Evolutionary conservation across 2,329 filamentous ascomycete species (phyloP).

Genomic region (Hortaea sp.): DNA sequence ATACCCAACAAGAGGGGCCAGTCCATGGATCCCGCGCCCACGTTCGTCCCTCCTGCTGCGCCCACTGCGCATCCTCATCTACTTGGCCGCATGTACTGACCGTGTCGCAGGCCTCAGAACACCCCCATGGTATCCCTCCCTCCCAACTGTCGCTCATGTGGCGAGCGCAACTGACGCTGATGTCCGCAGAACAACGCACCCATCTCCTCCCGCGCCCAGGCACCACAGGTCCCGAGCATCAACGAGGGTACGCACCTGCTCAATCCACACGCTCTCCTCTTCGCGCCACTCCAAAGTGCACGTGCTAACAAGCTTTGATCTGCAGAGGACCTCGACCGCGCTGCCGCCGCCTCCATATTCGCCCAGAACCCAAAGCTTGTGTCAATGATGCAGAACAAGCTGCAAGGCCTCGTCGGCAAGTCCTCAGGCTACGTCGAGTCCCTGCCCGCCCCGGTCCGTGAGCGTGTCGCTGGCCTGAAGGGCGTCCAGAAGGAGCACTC

Average conservation of each 20-base stretch:
- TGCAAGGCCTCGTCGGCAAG: conserved; percentile 82
- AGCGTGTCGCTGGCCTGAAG: conserved; percentile 89
- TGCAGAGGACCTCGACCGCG: conserved; percentile 85
- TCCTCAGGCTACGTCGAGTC: conserved; percentile 98
- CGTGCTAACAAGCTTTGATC: background rate
- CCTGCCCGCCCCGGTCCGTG: conserved; percentile 77
- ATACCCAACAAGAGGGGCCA: background rate
- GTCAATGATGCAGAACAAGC: conserved; percentile 94
- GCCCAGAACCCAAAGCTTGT: conserved; percentile 91
- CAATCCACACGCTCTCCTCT: background rate
- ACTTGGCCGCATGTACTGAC: background rate
- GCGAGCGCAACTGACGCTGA: background rate
- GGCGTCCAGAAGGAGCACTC: conserved; percentile 98
- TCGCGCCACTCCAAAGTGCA: background rate
- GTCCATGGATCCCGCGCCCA: background rate
- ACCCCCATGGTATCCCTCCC: background rate
- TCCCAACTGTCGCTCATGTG: background rate
- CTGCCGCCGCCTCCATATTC: conserved; percentile 80
- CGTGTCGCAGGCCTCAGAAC: background rate
- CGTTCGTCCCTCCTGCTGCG: background rate
- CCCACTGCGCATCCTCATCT: background rate
- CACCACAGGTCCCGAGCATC: conserved; percentile 88
- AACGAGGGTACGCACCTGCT: conserved; percentile 68
- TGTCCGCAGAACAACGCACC: conserved; percentile 64
- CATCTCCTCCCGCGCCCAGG: conserved; percentile 93